Percentiles rank a stretch among this genome's conserved stretches.
Evolutionary conservation across 139 green algal genomes (phyloP).

Genomic region (Coelastrella sp.): DNA sequence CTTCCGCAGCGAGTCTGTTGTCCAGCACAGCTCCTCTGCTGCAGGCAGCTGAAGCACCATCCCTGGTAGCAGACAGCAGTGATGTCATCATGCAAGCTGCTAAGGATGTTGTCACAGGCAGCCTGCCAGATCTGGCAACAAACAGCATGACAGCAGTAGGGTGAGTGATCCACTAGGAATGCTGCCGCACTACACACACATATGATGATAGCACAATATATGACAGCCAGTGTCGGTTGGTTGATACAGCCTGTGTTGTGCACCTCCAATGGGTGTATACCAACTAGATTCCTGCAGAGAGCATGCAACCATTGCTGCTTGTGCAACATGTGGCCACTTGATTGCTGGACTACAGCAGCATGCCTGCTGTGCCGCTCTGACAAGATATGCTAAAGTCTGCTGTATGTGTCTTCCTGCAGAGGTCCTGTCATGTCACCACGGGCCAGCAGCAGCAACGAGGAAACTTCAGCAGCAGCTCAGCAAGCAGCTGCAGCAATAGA

Average conservation of each 20-base stretch:
- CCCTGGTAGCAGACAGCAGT: not conserved
- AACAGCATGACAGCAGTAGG: constrained; percentile 44
- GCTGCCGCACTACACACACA: no score
- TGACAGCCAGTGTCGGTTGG: no score
- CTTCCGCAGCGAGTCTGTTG: not conserved
- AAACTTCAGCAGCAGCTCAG: no score
- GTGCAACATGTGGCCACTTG: not conserved
- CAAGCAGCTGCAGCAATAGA: not conserved
- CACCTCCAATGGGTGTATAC: no score
- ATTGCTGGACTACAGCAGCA: no score
- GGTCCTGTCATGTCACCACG: not conserved
- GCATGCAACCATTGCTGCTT: not conserved
- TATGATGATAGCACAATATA: no score
- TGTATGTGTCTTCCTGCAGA: not conserved
- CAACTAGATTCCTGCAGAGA: not conserved
- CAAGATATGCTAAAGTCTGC: no score
- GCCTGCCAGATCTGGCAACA: constrained; percentile 26
- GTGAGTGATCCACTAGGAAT: not conserved
- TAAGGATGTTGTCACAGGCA: not conserved
- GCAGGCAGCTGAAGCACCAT: constrained; percentile 6
- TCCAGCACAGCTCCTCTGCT: not conserved
- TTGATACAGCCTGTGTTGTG: no score
- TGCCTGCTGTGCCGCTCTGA: no score
- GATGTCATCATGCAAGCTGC: not conserved
- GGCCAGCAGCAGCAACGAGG: no score